phyloP scores from a whole-genome alignment of 176 grass and related monocot genomes.

The Alopecurus myosuroides region DNA sequence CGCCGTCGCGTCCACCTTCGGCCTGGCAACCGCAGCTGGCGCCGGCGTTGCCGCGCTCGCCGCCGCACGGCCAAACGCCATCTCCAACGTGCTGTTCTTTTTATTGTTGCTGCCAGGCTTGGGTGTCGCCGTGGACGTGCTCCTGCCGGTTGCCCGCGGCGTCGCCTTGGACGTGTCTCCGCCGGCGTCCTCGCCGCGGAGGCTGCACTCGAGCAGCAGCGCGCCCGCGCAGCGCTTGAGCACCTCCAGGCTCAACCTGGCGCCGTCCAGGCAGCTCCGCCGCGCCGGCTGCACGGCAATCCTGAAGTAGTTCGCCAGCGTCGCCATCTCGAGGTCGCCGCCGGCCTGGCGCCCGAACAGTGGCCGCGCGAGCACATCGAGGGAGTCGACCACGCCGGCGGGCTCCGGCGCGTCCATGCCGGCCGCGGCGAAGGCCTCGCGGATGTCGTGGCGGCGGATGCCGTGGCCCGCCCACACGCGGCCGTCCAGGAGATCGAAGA shows the following conservation, averaged over 20 bases:
- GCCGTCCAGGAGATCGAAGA: constrained; percentile 67
- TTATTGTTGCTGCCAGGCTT: too few species aligned
- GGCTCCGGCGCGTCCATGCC: constrained; percentile 53
- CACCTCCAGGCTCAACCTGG: constrained; percentile 86
- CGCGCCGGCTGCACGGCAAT: constrained; percentile 60
- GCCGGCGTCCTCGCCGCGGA: constrained; percentile 14
- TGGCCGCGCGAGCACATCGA: constrained; percentile 40
- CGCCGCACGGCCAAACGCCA: background rate
- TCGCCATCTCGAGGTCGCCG: constrained; percentile 43
- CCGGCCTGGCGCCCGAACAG: constrained; percentile 25
- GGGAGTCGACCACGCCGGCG: constrained; percentile 61
- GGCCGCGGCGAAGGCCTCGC: constrained; percentile 64
- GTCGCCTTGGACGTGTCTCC: too few species aligned
- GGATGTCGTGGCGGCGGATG: constrained; percentile 60
- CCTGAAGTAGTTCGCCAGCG: constrained; percentile 72
- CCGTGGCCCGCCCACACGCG: constrained; percentile 87
- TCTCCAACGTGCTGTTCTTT: background rate
- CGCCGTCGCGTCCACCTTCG: background rate
- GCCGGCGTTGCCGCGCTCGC: background rate
- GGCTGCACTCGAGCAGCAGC: constrained; percentile 73
- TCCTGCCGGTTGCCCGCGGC: too few species aligned
- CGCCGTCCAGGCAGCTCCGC: constrained; percentile 70
- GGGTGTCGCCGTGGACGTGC: background rate
- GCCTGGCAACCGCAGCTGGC: background rate
- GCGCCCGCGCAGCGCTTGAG: constrained; percentile 95